Evolutionary conservation across 495 filamentous ascomycete genomes (phyloP), one percentile per base, ranked within the genome.

Genomic region (Pyrenula massariospora): DNA sequence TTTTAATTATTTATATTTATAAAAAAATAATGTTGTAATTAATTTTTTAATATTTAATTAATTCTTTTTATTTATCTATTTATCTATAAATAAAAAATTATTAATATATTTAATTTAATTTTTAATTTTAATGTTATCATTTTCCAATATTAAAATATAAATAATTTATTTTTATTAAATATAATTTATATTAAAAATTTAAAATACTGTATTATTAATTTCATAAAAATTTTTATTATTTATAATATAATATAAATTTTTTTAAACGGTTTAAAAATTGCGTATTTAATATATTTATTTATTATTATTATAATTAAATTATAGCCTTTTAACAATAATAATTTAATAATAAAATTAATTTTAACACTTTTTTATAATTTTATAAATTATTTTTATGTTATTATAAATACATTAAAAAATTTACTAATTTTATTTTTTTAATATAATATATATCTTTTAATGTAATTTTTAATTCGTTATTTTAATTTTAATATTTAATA

Each of bases 311-410:
- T n/a, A n/a, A n/a, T n/a, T n/a, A n/a, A n/a, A 51, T 22, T 8
- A 23, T 50, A 36, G 49, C 51, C 22, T n/a, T 56, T 50, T 36
- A n/a, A n/a, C n/a, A n/a, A n/a, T 48, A 48, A 48, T 48, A 48
- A 19, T 20, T 21, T 24, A 53, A 24, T 53, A 24, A 53, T 60
- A 60, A 62, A 60, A 58, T 62, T 48, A 25, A 60, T 59, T 12
- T 31, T 24, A 22, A 62, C 3, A 24, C 51, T 25, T 24, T 62
- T 10, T 48, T 53, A 62, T 47, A 53, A 5, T 56, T 52, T 12
- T 15, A 59, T 15, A 21, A 25, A 11, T 11, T 52, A 20, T 25
- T 55, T 58, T 8, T 22, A 36, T 50, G 12, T 53, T 49, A 59
- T 42, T 12, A 22, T 2, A 8, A 15, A n/a, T n/a, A 25, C 12